phyloP scores from a whole-genome alignment of 192 early-diverging fungal genomes.

The Umbelopsis ramanniana region DNA sequence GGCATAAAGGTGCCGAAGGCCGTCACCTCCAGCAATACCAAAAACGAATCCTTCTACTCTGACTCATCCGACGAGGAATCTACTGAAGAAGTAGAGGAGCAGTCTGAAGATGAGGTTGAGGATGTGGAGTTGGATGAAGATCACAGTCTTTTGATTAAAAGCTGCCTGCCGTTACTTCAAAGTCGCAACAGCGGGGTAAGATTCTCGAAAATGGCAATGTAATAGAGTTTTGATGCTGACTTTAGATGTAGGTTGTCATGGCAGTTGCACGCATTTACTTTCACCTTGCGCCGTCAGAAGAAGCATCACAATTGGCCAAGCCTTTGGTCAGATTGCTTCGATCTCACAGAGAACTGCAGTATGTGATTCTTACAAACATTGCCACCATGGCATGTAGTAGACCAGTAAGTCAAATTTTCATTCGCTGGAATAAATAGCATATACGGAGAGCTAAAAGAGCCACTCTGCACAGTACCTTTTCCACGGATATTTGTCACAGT shows the following conservation, averaged over 20 bases:
- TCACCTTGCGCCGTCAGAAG: constrained; percentile 63
- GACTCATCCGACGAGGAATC: constrained; percentile 35
- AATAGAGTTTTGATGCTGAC: neutral
- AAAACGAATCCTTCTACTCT: constrained; percentile 52
- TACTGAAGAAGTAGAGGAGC: neutral
- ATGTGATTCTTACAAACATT: constrained; percentile 78
- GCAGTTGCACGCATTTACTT: constrained; percentile 69
- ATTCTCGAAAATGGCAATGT: neutral
- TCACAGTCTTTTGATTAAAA: constrained; percentile 72
- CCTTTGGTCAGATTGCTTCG: constrained; percentile 80
- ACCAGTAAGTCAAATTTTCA: constrained; percentile 48
- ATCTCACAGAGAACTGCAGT: constrained; percentile 76
- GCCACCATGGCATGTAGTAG: constrained; percentile 69
- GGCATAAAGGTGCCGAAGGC: neutral
- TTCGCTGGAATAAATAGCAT: too few species aligned
- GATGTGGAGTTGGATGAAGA: constrained; percentile 73
- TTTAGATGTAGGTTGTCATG: constrained; percentile 61
- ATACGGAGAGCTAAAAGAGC: too few species aligned
- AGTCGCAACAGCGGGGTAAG: constrained; percentile 83
- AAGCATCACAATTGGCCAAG: constrained; percentile 61
- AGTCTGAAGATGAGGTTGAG: constrained; percentile 17
- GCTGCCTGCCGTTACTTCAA: constrained; percentile 74
- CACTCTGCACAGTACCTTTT: constrained; percentile 56
- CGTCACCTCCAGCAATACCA: constrained; percentile 21
- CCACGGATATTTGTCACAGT: constrained; percentile 72